Percentiles rank a stretch among this genome's conserved stretches.
Conservation (phyloP, 192 early-diverging fungal species). For the Backusella sp. region DNA sequence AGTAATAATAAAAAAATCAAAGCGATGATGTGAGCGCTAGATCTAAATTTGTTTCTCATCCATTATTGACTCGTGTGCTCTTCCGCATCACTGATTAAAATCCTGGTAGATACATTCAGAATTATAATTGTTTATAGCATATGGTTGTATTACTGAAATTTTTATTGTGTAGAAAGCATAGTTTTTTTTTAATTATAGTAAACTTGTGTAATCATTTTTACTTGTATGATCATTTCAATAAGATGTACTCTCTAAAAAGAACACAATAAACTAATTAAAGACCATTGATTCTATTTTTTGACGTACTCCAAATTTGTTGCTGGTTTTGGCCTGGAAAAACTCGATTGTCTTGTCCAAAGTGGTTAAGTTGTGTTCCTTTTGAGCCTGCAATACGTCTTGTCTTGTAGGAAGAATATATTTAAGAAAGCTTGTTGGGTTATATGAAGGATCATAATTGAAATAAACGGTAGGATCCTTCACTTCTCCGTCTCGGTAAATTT, state of each 20-base stretch:
- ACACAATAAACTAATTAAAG: too few species aligned
- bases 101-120: conserved; percentile 86
- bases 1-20: too few species aligned
- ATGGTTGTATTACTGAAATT: conserved; percentile 31
- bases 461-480: conserved; percentile 23
- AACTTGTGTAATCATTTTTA: too few species aligned
- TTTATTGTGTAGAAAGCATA: conserved; percentile 39
- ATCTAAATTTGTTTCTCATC: conserved; percentile 97
- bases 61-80: conserved; percentile 85
- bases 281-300: conserved; percentile 62
- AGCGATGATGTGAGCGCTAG: too few species aligned
- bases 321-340: conserved; percentile 55
- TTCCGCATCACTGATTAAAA: conserved; percentile 80
- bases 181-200: not conserved
- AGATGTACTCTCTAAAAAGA: not conserved
- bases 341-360: conserved; percentile 48
- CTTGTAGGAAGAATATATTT: conserved; percentile 63
- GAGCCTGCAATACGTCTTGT: conserved; percentile 48
- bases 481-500: conserved; percentile 48
- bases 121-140: conserved; percentile 92
- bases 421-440: conserved; percentile 51
- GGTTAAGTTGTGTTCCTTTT: conserved; percentile 12
- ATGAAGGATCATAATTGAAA: conserved; percentile 35
- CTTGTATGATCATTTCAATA: too few species aligned
- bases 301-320: conserved; percentile 64